Evolutionary conservation across 2,329 filamentous ascomycete species (phyloP).

Genomic region (Fusarium acutatum): DNA sequence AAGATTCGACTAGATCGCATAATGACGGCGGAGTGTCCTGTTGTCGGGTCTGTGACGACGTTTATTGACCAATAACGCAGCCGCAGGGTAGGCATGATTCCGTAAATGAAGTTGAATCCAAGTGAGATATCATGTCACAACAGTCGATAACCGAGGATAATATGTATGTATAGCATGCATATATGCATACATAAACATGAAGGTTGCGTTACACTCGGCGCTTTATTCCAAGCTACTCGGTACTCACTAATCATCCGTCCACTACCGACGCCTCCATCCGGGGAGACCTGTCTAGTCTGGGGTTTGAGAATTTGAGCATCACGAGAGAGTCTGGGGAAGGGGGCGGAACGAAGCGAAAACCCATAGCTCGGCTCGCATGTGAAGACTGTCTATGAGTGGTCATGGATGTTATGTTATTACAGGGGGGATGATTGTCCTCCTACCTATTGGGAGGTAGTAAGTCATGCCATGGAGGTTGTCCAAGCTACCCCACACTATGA

Average conservation of each 20-base stretch:
- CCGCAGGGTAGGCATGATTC: constrained; percentile 1
- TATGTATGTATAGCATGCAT: not conserved
- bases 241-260: constrained; percentile 24
- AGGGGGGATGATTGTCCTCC: not conserved
- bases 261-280: constrained; percentile 5
- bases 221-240: constrained; percentile 8
- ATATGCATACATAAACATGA: not conserved
- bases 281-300: constrained; percentile 1
- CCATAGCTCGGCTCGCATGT: constrained; percentile 19
- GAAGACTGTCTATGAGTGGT: not conserved
- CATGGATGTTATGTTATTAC: not conserved
- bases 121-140: constrained; percentile 1
- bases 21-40: constrained; percentile 14
- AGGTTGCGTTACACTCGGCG: constrained; percentile 19
- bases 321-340: constrained; percentile 8
- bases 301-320: constrained; percentile 1
- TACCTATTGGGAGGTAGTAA: not conserved
- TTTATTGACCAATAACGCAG: not conserved
- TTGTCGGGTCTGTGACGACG: not conserved
- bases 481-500: not conserved
- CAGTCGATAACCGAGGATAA: constrained; percentile 12
- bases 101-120: not conserved
- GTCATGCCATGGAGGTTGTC: not conserved
- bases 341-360: constrained; percentile 1
- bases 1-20: constrained; percentile 22